A percentile compares a stretch with the other conserved stretches of the same genome.
Conservation (phyloP, 176 grass and related monocot species). For the Olyra latifolia region DNA sequence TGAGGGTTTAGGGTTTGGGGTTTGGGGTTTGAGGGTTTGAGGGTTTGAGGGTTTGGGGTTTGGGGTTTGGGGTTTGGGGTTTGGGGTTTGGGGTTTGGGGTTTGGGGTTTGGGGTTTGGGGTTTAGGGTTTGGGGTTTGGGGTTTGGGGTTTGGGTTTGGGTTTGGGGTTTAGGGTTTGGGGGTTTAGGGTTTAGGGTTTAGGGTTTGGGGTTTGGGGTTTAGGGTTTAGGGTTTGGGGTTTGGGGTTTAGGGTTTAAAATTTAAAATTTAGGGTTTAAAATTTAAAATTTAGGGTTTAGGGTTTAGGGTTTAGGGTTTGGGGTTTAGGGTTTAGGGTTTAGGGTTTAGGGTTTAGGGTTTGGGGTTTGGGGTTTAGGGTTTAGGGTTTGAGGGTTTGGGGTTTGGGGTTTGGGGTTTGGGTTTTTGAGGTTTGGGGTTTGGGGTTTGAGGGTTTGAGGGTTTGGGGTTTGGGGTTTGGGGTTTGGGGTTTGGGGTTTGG, state of each 20-base stretch:
- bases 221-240: slow-evolving; percentile 24
- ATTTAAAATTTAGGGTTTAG: slow-evolving; percentile 12
- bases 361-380: neutral
- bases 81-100: slow-evolving; percentile 12
- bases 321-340: neutral
- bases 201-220: slow-evolving; percentile 23
- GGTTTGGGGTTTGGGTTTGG: slow-evolving; percentile 9
- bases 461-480: neutral
- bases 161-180: neutral
- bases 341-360: neutral
- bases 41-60: neutral
- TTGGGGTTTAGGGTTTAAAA: slow-evolving; percentile 15
- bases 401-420: neutral
- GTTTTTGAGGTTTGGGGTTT: neutral
- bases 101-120: slow-evolving; percentile 22
- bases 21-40: too few species aligned
- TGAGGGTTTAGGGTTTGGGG: too few species aligned
- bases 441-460: too few species aligned
- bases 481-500: neutral
- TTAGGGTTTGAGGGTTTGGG: neutral
- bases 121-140: slow-evolving; percentile 22
- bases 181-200: neutral
- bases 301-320: neutral
- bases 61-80: slow-evolving; percentile 16
- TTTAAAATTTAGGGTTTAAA: slow-evolving; percentile 30